Base-by-base conservation (phyloP, 2,329 filamentous ascomycete genomes). In the Pseudonectria foliicola region DNA sequence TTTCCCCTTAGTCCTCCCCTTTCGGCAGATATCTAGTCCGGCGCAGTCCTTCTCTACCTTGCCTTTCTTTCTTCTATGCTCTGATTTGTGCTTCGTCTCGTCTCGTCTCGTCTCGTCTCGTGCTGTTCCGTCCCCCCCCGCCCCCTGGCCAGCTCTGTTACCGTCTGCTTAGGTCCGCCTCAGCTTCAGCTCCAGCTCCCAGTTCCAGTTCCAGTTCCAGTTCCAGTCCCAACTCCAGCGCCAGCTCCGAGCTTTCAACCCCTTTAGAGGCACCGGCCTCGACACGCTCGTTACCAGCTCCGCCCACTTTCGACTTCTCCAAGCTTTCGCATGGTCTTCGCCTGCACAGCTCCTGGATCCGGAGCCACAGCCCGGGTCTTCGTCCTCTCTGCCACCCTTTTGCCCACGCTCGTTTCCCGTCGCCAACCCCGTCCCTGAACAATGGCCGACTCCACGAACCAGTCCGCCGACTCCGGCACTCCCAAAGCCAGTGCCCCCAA, bases 401-500 rank as follows among this genome's bases (percentile, higher is more conserved):
- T 34, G 25, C 26, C 25, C 31, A 25, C 36, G 34, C 37, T 46
- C 40, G 29, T 38, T 32, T 21, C 29, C 29, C 13, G 30, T 32
- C 15, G 13, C 30, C n/a, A 39, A 30, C 18, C 18, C 34, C 16
- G 13, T 21, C 29, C 18, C 13, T 34, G 40, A 25, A 56, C 39
- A 39, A 63, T 62, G 59, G 49, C 53, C 39, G 60, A 62, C 33
- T 44, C 56, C 29, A 48, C 52, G 28, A 42, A 43, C 41, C 52
- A 56, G 39, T 47, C 46, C 33, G 54, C 62, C 42, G 66, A 69
- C 33, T 52, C 57, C 21, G 56, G 50, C 40, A 64, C 64, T 27
- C 53, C 62, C 32, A 63, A 61, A 46, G 27, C 34, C 28, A 42
- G 53, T 42, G 72, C 82, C 12, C 62, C 73, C 39, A 96, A 96